Evolutionary conservation across 441 rosid genomes (phyloP), one percentile per base, ranked within the genome.

Genomic region (Erysimum cheiri): DNA sequence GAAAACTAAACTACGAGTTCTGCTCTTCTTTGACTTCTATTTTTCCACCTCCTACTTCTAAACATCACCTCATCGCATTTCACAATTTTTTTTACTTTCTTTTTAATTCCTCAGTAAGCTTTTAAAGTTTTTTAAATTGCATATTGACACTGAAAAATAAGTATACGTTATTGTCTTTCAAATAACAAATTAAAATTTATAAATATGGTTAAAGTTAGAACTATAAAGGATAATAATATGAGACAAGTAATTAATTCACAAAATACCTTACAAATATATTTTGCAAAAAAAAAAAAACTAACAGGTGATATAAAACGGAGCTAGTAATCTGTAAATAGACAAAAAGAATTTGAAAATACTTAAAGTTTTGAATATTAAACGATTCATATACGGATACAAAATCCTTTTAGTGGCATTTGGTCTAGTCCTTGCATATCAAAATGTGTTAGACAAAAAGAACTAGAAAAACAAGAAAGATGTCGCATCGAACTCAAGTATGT

Each of bases 401-500:
- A 32, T n/a, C 4, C 14, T n/a, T n/a, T n/a, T 33, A 71, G 19
- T 53, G 43, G 14, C 55, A 22, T 41, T 33, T 62, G 7, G 35
- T 46, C 35, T 63, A 57, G 8, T 56, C 29, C 29, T 36, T 50
- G 29, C 67, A 58, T 40, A 28, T 58, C 61, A 59, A 67, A 52
- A 43, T 15, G 35, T 59, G 66, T 31, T 46, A 10, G 8, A 49
- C 37, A 22, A 58, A 26, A 49, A 3, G 2, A 36, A 13, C 13
- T 8, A 55, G 59, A 60, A 50, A 41, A 75, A 46, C 8, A 54
- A 68, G 61, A 53, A 66, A 66, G 15, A 48, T 56, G 75, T 75
- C 79, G 71, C 62, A 57, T 75, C 79, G 19, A 57, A 69, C 75
- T 75, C 70, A 29, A 75, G 79, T 70, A 50, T 49, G 11, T 41